Conservation (phyloP, 1,284 basidiomycete genomes). For the Ceratobasidium sp. region DNA sequence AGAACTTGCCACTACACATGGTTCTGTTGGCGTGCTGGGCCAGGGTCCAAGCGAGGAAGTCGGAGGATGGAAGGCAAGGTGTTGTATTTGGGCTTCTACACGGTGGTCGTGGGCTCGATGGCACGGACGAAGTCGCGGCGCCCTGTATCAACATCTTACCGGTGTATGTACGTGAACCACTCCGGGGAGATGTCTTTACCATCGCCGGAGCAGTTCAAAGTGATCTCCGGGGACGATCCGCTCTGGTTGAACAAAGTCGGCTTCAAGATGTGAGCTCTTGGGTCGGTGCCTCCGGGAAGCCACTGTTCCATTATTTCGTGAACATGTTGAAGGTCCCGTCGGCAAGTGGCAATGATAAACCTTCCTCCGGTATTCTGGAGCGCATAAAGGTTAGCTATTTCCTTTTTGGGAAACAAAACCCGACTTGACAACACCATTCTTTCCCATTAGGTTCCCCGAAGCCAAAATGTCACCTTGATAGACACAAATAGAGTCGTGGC, state of each 20-base stretch:
- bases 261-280: slow-evolving; percentile 52
- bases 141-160: slow-evolving; percentile 60
- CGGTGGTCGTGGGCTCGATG: slow-evolving; percentile 51
- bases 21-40: slow-evolving; percentile 58
- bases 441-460: background rate
- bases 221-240: slow-evolving; percentile 52
- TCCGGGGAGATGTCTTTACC: slow-evolving; percentile 43
- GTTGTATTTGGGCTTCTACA: slow-evolving; percentile 59
- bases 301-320: slow-evolving; percentile 57
- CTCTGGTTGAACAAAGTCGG: slow-evolving; percentile 55
- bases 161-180: slow-evolving; percentile 48
- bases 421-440: background rate
- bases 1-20: slow-evolving; percentile 47
- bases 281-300: slow-evolving; percentile 47
- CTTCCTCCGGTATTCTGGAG: slow-evolving; percentile 12
- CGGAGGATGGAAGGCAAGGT: slow-evolving; percentile 43
- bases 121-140: slow-evolving; percentile 52
- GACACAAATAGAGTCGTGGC: slow-evolving; percentile 10
- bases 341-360: background rate
- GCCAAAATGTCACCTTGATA: background rate
- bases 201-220: slow-evolving; percentile 50
- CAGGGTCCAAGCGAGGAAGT: slow-evolving; percentile 51
- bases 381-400: slow-evolving; percentile 33
- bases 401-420: background rate
- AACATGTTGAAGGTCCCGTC: slow-evolving; percentile 48